Base-by-base conservation (phyloP, 306 rosid genomes). In the Pachyrhizus erosus region DNA sequence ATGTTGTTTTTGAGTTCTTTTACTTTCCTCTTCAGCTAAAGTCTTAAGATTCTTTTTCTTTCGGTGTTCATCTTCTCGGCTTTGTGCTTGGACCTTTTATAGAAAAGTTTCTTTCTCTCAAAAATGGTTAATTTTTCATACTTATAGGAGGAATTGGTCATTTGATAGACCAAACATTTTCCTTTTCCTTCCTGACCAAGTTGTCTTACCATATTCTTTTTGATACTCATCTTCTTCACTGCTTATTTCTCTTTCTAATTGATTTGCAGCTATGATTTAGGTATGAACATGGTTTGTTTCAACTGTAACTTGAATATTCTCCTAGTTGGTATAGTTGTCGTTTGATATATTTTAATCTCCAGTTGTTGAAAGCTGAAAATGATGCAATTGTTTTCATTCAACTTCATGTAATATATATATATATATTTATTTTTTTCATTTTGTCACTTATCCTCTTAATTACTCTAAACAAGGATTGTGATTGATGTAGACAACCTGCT, bases 241-340 rank as follows among this genome's bases (percentile, higher is more conserved):
- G 72, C 58, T 62, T 42, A 27, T 79, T 69, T 62, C 52, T 70
- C 79, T 78, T 69, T 84, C 74, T 73, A 52, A 12, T 69, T 58
- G 74, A 67, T 40, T 81, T 68, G 62, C 6, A 70, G 67, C 70
- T 77, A 67, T 81, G 67, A 26, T 67, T 60, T 81, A 81, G 86
- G 69, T 69, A 29, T 66, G 39, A 46, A 48, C 61, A 70, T 69
- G 33, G 77, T 31, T 55, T 67, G 34, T 80, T 79, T 73, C 60
- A 33, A 75, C 77, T 65, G 26, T 80, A 83, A 78, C 45, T 78
- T 42, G 68, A 73, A 60, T 67, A 55, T 11, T 49, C 71, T 61
- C 24, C 51, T 55, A 31, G 57, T 65, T 31, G 60, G 68, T 67
- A 26, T 55, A 43, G 39, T 65, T 74, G 54, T 68, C 24, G 43